phyloP scores from a whole-genome alignment of 768 basidiomycete species.

The Sarcomyxa edulis region DNA sequence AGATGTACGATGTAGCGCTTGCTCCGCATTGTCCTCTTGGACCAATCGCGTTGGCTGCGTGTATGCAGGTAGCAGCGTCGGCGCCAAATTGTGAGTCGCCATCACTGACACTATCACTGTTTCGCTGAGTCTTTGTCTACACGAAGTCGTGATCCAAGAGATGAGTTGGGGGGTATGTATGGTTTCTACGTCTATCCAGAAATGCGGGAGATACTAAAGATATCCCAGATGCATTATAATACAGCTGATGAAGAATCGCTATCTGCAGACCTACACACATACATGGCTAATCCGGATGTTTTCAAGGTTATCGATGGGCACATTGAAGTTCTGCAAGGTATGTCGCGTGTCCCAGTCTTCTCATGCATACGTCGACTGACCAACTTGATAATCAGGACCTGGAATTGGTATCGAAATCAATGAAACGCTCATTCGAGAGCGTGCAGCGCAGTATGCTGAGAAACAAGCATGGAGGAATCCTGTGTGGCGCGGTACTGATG shows the following conservation, averaged over 20 bases:
- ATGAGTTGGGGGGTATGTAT: conserved; percentile 52
- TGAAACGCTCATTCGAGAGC: conserved; percentile 43
- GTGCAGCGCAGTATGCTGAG: conserved; percentile 27
- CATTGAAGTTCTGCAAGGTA: conserved; percentile 38
- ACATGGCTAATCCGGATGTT: conserved; percentile 44
- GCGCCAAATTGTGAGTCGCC: conserved; percentile 51
- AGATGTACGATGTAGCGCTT: conserved; percentile 67
- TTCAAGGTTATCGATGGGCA: conserved; percentile 51
- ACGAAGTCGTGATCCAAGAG: conserved; percentile 54
- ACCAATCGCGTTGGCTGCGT: conserved; percentile 67
- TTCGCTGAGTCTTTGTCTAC: not conserved
- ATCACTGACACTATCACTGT: no score
- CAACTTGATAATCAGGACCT: conserved; percentile 27
- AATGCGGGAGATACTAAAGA: not conserved
- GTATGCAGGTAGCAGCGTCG: conserved; percentile 55
- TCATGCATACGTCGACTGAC: not conserved
- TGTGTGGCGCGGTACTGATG: conserved; percentile 51
- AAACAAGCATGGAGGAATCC: conserved; percentile 48
- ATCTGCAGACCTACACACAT: conserved; percentile 55
- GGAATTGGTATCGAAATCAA: conserved; percentile 62
- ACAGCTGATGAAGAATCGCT: conserved; percentile 22
- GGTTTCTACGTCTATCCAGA: not conserved
- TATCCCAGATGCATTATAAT: conserved; percentile 58
- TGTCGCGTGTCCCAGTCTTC: conserved; percentile 6
- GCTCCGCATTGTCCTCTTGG: conserved; percentile 73